A percentile compares a stretch with the other conserved stretches of the same genome.
phyloP scores from a whole-genome alignment of 306 rosid species.

The Citrullus mucosospermus region DNA sequence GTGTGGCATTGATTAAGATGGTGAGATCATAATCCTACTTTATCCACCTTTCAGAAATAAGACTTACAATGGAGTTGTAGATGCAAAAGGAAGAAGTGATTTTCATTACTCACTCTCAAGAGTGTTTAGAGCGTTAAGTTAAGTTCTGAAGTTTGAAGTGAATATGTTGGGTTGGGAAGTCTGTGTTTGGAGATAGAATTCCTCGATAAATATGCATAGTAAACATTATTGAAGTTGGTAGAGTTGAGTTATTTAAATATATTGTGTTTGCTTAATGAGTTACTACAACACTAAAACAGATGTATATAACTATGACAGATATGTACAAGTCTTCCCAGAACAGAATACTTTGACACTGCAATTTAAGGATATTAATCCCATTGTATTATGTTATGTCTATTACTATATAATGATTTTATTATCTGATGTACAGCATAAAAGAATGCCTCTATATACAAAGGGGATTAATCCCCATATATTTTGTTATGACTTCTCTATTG shows the following conservation, averaged over 20 bases:
- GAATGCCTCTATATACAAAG: neutral
- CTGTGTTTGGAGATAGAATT: too few relatives aligned
- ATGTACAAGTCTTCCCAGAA: neutral
- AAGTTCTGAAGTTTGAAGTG: too few relatives aligned
- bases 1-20: neutral
- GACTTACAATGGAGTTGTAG: neutral
- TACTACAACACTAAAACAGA: neutral
- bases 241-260: neutral
- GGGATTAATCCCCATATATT: neutral
- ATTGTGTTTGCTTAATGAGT: neutral
- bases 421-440: constrained; percentile 43
- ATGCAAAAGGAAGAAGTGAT: neutral
- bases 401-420: constrained; percentile 10
- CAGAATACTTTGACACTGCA: neutral
- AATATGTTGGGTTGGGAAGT: too few relatives aligned
- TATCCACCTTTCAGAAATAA: neutral
- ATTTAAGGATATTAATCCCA: neutral
- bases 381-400: neutral
- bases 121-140: too few relatives aligned
- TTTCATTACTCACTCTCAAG: neutral
- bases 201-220: too few relatives aligned
- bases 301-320: neutral
- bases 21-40: neutral
- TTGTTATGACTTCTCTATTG: neutral
- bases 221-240: too few relatives aligned